A percentile compares a stretch with the other conserved stretches of the same genome.
Conservation (phyloP, 2,329 filamentous ascomycete genomes). For the Penicillium sp. region DNA sequence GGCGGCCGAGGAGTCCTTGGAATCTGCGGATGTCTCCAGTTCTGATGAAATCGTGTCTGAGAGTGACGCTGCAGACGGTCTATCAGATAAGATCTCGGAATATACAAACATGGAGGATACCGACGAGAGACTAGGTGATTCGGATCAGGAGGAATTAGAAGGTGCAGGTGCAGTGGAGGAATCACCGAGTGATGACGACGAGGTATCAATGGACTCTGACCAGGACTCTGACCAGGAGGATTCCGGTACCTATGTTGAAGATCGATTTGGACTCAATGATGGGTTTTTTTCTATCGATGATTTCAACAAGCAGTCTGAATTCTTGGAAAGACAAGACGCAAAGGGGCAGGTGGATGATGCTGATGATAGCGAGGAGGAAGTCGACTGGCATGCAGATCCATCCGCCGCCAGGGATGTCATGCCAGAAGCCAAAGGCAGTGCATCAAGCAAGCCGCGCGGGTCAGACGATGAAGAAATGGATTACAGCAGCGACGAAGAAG, state of each 20-base stretch:
- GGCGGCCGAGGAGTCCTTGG: constrained; percentile 7
- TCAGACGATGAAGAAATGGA: constrained; percentile 59
- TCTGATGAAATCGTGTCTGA: constrained; percentile 16
- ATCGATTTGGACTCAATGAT: constrained; percentile 86
- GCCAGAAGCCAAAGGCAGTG: constrained; percentile 6
- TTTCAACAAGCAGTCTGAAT: constrained; percentile 92
- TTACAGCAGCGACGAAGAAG: constrained; percentile 58
- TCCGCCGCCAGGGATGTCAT: constrained; percentile 42
- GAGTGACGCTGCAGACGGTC: constrained; percentile 13
- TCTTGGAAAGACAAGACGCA: constrained; percentile 80
- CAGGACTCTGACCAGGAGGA: constrained; percentile 11
- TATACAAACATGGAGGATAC: constrained; percentile 14
- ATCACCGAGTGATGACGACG: no score
- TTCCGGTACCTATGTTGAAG: constrained; percentile 60
- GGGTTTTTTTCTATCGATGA: constrained; percentile 97
- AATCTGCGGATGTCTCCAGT: constrained; percentile 13
- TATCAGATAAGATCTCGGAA: constrained; percentile 16
- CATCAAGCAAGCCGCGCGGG: constrained; percentile 22
- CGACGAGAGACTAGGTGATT: constrained; percentile 7
- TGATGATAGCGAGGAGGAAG: constrained; percentile 75
- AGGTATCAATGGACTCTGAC: no score
- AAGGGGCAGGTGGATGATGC: constrained; percentile 72
- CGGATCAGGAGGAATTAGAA: constrained; percentile 8
- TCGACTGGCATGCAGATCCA: constrained; percentile 85
- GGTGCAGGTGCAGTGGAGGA: no score